Evolutionary conservation across 2,329 filamentous ascomycete species (phyloP).

Genomic region (Hirsutella rhossiliensis): DNA sequence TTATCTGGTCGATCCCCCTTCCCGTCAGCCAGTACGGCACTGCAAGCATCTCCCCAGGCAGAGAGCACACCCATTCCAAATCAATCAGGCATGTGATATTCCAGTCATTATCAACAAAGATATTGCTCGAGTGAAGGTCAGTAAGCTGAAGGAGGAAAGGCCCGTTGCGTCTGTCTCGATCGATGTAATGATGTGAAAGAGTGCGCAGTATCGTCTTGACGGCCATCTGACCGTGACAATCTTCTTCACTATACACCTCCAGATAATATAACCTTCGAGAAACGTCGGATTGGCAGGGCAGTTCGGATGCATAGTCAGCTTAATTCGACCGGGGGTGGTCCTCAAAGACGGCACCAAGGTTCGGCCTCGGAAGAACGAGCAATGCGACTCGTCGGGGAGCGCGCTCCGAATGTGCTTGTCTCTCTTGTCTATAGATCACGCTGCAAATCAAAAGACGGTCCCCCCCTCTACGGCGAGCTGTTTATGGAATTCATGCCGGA

Average conservation of each 20-base stretch:
- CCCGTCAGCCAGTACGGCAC: slow-evolving; percentile 11
- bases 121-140: slow-evolving; percentile 20
- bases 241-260: slow-evolving; percentile 8
- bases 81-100: slow-evolving; percentile 20
- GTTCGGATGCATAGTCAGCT: no score
- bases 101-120: slow-evolving; percentile 22
- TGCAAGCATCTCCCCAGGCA: slow-evolving; percentile 7
- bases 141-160: slow-evolving; percentile 17
- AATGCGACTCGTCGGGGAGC: no score
- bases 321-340: no score
- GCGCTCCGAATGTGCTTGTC: no score
- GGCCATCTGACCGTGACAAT: slow-evolving; percentile 17
- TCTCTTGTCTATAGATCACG: no score
- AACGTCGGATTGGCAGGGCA: no score
- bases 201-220: slow-evolving; percentile 10
- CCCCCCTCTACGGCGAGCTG: no score
- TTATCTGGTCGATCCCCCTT: slow-evolving; percentile 6
- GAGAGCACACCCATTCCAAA: slow-evolving; percentile 21
- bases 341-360: no score
- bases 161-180: slow-evolving; percentile 8
- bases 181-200: slow-evolving; percentile 12
- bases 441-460: no score
- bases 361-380: no score
- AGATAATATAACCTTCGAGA: no score
- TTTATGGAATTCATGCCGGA: no score